Percentiles rank a stretch among this genome's conserved stretches.
Conservation (phyloP, 805 yeast genomes). For the Metschnikowia drakensbergensis region DNA sequence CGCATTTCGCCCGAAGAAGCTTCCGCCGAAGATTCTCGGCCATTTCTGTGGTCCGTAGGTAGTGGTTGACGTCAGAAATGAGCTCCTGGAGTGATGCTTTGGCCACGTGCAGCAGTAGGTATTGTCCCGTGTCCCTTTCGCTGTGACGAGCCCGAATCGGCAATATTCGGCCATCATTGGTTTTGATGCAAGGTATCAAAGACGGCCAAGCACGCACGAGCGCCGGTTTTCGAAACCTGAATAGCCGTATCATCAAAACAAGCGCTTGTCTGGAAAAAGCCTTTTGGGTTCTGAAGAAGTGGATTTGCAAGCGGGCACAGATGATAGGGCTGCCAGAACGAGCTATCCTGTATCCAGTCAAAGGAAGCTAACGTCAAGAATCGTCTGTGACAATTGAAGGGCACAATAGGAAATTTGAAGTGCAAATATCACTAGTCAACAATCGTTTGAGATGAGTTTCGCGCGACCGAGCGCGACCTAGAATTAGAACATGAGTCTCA, state of each 20-base stretch:
- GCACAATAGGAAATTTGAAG: too few relatives aligned
- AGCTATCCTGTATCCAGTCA: too few relatives aligned
- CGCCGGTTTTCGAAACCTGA: too few relatives aligned
- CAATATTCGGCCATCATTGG: background rate
- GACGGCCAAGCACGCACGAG: background rate
- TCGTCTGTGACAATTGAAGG: background rate
- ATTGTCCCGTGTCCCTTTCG: background rate
- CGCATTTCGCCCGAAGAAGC: slow-evolving; percentile 20
- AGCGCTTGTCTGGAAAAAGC: too few relatives aligned
- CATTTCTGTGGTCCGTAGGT: slow-evolving; percentile 26
- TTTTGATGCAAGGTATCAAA: background rate
- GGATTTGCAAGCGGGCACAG: too few relatives aligned
- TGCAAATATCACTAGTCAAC: background rate
- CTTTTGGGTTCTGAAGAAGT: too few relatives aligned
- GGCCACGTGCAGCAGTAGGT: background rate
- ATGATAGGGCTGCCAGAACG: too few relatives aligned
- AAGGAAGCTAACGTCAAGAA: background rate
- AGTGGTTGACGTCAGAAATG: slow-evolving; percentile 22
- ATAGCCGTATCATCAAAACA: background rate
- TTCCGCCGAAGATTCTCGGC: slow-evolving; percentile 18
- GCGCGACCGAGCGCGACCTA: slow-evolving; percentile 2
- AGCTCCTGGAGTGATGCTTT: background rate
- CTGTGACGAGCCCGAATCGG: background rate
- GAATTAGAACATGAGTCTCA: background rate
- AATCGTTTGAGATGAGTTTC: slow-evolving; percentile 1